phyloP scores from a whole-genome alignment of 164 flowering plant species.

The Buxus sempervirens region DNA sequence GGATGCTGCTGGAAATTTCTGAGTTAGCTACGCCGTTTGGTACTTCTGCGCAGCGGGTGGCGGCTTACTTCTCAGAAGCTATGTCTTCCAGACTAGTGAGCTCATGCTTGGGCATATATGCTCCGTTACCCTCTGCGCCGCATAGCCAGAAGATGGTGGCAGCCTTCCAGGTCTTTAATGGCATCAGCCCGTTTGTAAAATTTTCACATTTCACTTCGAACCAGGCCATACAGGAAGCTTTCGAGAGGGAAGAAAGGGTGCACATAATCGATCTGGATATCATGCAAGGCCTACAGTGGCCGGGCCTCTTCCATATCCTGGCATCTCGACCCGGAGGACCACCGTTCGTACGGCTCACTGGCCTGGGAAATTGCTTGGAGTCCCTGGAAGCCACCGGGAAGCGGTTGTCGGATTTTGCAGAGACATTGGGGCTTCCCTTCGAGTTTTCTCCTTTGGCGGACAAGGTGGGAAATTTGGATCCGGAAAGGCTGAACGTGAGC shows the following conservation, averaged over 20 bases:
- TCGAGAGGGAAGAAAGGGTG: slow-evolving; percentile 89
- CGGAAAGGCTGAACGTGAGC: slow-evolving; percentile 68
- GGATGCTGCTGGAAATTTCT: slow-evolving; percentile 75
- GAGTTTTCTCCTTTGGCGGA: slow-evolving; percentile 86
- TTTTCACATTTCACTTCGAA: slow-evolving; percentile 98
- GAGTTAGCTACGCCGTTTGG: slow-evolving; percentile 90
- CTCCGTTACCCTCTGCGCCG: slow-evolving; percentile 42
- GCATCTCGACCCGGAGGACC: slow-evolving; percentile 94
- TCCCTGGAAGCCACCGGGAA: slow-evolving; percentile 93
- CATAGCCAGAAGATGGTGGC: slow-evolving; percentile 66
- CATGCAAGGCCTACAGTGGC: slow-evolving; percentile 99
- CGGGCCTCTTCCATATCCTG: slow-evolving; percentile 86
- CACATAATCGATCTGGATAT: slow-evolving; percentile 96
- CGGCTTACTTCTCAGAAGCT: slow-evolving; percentile 97
- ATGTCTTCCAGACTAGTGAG: slow-evolving; percentile 83
- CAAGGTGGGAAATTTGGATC: slow-evolving; percentile 75
- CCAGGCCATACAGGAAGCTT: slow-evolving; percentile 93
- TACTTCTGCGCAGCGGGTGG: slow-evolving; percentile 92
- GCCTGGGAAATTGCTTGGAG: slow-evolving; percentile 76
- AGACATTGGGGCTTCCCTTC: slow-evolving; percentile 82
- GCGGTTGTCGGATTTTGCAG: slow-evolving; percentile 82
- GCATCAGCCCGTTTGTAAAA: slow-evolving; percentile 91
- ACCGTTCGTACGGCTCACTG: slow-evolving; percentile 79
- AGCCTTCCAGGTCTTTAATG: slow-evolving; percentile 96
- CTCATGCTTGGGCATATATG: slow-evolving; percentile 70